Conservation (phyloP, 2,329 filamentous ascomycete genomes). For the Raffaelea ambrosiae region DNA sequence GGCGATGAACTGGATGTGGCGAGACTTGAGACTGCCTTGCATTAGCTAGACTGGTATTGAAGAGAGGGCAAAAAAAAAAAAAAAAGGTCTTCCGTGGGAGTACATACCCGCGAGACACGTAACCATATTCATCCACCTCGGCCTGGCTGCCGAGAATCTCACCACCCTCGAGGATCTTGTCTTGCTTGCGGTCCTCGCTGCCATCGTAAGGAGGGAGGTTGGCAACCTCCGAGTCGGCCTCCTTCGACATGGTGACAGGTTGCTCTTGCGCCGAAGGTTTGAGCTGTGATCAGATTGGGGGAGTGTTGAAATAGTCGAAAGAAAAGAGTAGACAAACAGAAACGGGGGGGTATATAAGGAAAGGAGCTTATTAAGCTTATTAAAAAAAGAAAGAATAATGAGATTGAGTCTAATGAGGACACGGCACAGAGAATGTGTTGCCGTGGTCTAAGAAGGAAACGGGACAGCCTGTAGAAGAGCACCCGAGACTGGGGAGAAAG, state of each 20-base stretch:
- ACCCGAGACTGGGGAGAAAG: no score
- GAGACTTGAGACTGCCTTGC: slow-evolving; percentile 25
- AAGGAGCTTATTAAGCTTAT: no score
- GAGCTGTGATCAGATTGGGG: background rate
- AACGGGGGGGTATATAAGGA: no score
- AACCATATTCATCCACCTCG: slow-evolving; percentile 11
- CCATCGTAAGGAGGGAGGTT: slow-evolving; percentile 8
- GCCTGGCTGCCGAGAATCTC: slow-evolving; percentile 8
- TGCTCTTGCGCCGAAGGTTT: background rate
- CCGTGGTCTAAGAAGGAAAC: no score
- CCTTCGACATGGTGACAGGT: slow-evolving; percentile 8
- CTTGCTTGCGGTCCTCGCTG: slow-evolving; percentile 3
- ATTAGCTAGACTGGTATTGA: no score
- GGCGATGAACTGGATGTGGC: slow-evolving; percentile 38
- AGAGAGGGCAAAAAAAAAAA: background rate
- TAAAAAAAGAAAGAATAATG: no score
- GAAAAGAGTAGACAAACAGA: no score
- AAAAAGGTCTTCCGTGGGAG: background rate
- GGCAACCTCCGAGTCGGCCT: slow-evolving; percentile 9
- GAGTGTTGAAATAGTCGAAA: background rate
- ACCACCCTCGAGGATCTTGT: slow-evolving; percentile 5
- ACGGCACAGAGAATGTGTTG: no score
- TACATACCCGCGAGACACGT: slow-evolving; percentile 11
- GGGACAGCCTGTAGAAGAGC: no score
- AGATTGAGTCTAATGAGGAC: no score